Conservation (phyloP, 495 filamentous ascomycete genomes). For the Tuber indicum region DNA sequence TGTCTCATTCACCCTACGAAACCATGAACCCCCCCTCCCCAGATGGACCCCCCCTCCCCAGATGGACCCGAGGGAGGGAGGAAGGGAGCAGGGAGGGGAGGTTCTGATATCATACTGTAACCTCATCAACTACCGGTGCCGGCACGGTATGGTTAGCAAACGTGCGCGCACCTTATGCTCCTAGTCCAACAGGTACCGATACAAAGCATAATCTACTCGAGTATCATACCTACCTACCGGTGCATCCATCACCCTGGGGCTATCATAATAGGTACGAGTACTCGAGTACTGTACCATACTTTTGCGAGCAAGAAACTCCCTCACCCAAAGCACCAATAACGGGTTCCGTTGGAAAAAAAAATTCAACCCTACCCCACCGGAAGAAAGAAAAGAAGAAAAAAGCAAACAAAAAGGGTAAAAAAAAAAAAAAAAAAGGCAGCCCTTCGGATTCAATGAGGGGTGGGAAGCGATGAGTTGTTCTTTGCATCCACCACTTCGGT, state of each 20-base stretch:
- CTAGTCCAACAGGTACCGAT: background rate
- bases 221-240: background rate
- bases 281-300: background rate
- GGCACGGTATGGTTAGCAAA: background rate
- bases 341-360: background rate
- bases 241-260: background rate
- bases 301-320: background rate
- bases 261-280: background rate
- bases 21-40: background rate
- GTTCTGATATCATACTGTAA: background rate
- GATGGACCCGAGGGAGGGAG: background rate
- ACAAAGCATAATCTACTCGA: background rate
- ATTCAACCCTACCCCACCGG: background rate
- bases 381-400: background rate
- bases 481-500: background rate
- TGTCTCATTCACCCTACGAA: background rate
- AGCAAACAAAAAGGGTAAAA: background rate
- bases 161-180: background rate
- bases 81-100: background rate
- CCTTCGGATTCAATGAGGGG: background rate
- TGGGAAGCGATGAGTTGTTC: slow-evolving; percentile 5
- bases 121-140: background rate
- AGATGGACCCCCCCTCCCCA: too few relatives aligned
- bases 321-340: background rate
- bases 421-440: background rate